Evolutionary conservation across 805 yeast species (phyloP), one percentile per base, ranked within the genome.

Genomic region (Candida lessepsii): DNA sequence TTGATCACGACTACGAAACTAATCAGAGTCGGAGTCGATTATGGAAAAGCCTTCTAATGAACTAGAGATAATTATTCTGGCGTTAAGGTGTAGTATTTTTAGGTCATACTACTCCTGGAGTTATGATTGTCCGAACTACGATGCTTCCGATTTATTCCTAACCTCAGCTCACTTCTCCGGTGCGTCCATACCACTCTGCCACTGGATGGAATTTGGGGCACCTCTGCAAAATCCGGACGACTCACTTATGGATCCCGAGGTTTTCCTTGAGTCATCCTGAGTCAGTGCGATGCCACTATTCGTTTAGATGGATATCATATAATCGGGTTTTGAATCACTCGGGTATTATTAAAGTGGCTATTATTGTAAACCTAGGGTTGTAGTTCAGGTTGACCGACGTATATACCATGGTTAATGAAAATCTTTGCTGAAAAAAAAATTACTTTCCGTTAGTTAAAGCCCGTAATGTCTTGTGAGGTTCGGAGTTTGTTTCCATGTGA

Each of bases 241-340:
- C 50, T 47, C 46, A 44, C 42, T 37, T 26, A 3, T 9, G 10
- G 29, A n/a, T 37, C 36, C 50, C 48, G 50, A 44, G 50, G 48
- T 33, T 41, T 40, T 41, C 48, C 48, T 32, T 34, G 37, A 34
- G 37, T 34, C 37, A 34, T 34, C 37, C 16, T 34, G 29, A 25
- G 13, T 26, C 29, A 16, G 13, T 28, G 31, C 31, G 31, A 28
- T 28, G 31, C 31, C 31, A 28, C 20, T 16, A 27, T 27, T 15
- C 13, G n/a, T n/a, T n/a, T n/a, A n/a, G n/a, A n/a, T n/a, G n/a
- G n/a, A n/a, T n/a, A n/a, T n/a, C n/a, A n/a, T n/a, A n/a, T n/a
- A n/a, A n/a, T n/a, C n/a, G n/a, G n/a, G n/a, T n/a, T n/a, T n/a
- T n/a, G n/a, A n/a, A n/a, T n/a, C n/a, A n/a, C n/a, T n/a, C n/a